Evolutionary conservation across 164 flowering plant genomes (phyloP), one percentile per base, ranked within the genome.

Genomic region (Echeveria elegans): DNA sequence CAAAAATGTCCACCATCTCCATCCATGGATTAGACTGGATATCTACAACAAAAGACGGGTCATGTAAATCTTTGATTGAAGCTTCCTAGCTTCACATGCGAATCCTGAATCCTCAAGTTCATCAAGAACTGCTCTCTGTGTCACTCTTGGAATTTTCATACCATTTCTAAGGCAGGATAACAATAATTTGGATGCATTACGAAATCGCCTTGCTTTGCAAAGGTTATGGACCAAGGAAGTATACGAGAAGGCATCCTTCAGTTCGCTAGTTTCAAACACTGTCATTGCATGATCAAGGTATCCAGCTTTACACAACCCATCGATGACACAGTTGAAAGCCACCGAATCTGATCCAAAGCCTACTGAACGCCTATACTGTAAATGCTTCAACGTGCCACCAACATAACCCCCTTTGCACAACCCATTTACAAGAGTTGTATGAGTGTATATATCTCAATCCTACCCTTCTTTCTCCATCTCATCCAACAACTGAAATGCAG

Each of bases 211-310:
- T 23, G 65, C 81, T 69, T 73, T 84, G 76, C 96, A 94, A 72
- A 90, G 92, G 70, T 91, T 87, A 66, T 84, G 88, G 67, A 93
- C 79, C 78, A 93, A 48, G 32, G 90, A 79, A 12, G 92, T 66
- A 69, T 94, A 94, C 1, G 97, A 86, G 79, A 79, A 79, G 45
- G 84, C 78, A 82, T 94, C 98, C 72, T 78, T 94, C 16, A 64
- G 2, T 69, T 83, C 82, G 91, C 88, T 83, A 24, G 78, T 72
- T 65, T 82, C 68, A 71, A 81, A 90, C 18, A 89, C 47, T 36
- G 73, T 75, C 79, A 84, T 62, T 2, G 98, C 98, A 69, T 71
- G 50, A 45, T 83, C 84, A 68, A 83, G 71, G 31, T 71, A 77
- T 67, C 88, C 96, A 62, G 73, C 73, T 80, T 84, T 84, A 68